These are phyloP conservation scores for Groenewaldozyma salmanticensis DNA, from an alignment of 805 yeast genomes.

Conservation along the genomic window DNA sequence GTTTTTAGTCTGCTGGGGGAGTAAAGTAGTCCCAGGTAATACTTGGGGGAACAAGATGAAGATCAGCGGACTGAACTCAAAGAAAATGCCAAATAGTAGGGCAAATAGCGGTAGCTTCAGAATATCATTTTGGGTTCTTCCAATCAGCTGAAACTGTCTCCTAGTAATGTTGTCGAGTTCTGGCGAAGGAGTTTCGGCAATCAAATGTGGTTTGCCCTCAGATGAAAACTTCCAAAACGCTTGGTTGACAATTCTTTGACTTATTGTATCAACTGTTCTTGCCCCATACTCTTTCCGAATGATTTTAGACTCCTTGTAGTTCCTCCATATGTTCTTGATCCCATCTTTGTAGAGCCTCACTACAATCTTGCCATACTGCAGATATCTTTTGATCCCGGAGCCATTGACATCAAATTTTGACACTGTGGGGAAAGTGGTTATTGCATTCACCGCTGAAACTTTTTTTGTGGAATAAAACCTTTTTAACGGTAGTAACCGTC, in stretches of 20 bases:
- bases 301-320: constrained; percentile 18
- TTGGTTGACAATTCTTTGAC: constrained; percentile 21
- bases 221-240: constrained; percentile 6
- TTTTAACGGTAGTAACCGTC: no score
- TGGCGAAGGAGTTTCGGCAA: constrained; percentile 5
- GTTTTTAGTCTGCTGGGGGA: constrained; percentile 1
- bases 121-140: constrained; percentile 42
- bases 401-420: constrained; percentile 11
- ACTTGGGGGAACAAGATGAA: constrained; percentile 45
- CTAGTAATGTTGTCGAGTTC: constrained; percentile 30
- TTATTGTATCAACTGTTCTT: constrained; percentile 12
- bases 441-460: constrained; percentile 11
- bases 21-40: constrained; percentile 55
- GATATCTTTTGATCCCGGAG: constrained; percentile 5
- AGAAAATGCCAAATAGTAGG: constrained; percentile 40
- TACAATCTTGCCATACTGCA: constrained; percentile 18
- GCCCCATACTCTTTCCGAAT: constrained; percentile 15
- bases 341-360: constrained; percentile 38
- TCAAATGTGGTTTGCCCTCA: neutral
- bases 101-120: constrained; percentile 51
- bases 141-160: constrained; percentile 39
- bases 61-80: constrained; percentile 47
- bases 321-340: constrained; percentile 39
- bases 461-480: no score
- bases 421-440: constrained; percentile 25